phyloP scores from a whole-genome alignment of 768 basidiomycete genomes.

The Tricholoma furcatifolium region DNA sequence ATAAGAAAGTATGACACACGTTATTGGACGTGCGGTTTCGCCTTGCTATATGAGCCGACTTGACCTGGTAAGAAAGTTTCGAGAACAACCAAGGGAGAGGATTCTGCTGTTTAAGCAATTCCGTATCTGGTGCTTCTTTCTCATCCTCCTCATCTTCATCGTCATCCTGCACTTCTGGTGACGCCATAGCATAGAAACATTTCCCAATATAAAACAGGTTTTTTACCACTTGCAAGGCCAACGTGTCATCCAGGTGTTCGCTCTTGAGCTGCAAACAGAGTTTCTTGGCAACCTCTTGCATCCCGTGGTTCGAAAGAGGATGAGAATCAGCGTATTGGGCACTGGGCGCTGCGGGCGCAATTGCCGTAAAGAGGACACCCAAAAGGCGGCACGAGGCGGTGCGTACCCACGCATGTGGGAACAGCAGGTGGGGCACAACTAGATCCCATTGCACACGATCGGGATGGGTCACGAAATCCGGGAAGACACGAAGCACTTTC shows the following conservation, averaged over 20 bases:
- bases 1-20: slow-evolving; percentile 33
- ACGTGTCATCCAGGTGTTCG: slow-evolving; percentile 65
- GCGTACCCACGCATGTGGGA: slow-evolving; percentile 95
- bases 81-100: slow-evolving; percentile 93
- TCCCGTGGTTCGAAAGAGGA: slow-evolving; percentile 51
- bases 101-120: slow-evolving; percentile 35
- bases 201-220: slow-evolving; percentile 92
- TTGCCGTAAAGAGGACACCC: slow-evolving; percentile 62
- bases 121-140: slow-evolving; percentile 24
- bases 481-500: slow-evolving; percentile 61
- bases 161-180: slow-evolving; percentile 16
- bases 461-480: slow-evolving; percentile 43
- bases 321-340: slow-evolving; percentile 30
- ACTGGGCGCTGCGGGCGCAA: slow-evolving; percentile 40
- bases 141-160: slow-evolving; percentile 30
- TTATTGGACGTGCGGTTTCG: slow-evolving; percentile 47
- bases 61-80: slow-evolving; percentile 84
- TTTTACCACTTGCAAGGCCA: slow-evolving; percentile 87
- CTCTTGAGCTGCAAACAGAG: slow-evolving; percentile 80
- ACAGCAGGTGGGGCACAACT: slow-evolving; percentile 68
- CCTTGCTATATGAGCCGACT: slow-evolving; percentile 71
- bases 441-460: slow-evolving; percentile 60
- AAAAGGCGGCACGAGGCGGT: slow-evolving; percentile 75
- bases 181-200: slow-evolving; percentile 58
- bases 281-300: slow-evolving; percentile 74